Percentiles rank a stretch among this genome's conserved stretches.
These are phyloP conservation scores for Aphanomyces invadans DNA, from an alignment of 352 stramenopile genomes.

Conservation along the genomic window DNA sequence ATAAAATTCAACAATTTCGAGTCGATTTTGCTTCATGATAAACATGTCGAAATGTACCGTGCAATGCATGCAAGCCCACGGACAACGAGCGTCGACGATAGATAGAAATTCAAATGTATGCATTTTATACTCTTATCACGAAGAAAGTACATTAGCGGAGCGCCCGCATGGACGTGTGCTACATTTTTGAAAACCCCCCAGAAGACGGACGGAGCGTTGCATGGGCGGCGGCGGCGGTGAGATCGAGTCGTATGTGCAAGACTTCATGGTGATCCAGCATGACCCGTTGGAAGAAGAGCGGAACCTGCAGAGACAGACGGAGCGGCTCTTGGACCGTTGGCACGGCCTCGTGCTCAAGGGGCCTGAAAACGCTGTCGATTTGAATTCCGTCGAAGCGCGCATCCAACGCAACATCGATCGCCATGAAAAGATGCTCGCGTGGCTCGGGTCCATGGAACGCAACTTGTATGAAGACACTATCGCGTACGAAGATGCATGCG, in stretches of 20 bases:
- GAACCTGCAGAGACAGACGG: background rate
- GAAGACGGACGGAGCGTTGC: too few species aligned
- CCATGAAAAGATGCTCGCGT: background rate
- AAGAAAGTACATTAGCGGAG: too few species aligned
- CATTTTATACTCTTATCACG: too few species aligned
- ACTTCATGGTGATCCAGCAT: constrained; percentile 6
- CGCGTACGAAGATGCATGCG: background rate
- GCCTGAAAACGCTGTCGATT: background rate
- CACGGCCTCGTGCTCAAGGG: constrained; percentile 5
- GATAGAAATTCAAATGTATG: too few species aligned
- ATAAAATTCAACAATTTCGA: too few species aligned
- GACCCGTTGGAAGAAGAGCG: background rate
- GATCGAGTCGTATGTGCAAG: constrained; percentile 4
- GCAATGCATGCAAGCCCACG: too few species aligned
- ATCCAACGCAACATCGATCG: constrained; percentile 14
- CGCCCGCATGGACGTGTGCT: too few species aligned
- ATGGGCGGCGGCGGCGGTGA: background rate
- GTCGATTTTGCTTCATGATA: too few species aligned
- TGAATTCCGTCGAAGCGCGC: background rate
- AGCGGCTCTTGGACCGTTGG: constrained; percentile 5
- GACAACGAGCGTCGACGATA: too few species aligned
- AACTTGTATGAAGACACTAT: background rate
- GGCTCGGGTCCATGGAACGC: background rate
- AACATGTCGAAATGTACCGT: too few species aligned
- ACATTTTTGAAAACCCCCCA: too few species aligned